Conservation (phyloP, 225 moss, liverwort and hornwort species). For the Sphagnum contortum region DNA sequence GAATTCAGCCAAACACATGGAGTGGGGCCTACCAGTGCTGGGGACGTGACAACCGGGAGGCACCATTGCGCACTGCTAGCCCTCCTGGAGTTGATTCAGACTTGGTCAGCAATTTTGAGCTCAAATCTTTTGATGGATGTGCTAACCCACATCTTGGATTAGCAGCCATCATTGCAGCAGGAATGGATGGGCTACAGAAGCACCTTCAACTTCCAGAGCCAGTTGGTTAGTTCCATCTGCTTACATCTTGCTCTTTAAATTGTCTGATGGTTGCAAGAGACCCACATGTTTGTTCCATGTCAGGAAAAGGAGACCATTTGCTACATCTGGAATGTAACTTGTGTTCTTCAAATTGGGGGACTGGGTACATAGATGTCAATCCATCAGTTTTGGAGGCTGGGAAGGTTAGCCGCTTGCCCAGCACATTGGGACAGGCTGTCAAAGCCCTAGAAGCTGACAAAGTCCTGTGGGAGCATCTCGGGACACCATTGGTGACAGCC, state of each 20-base stretch:
- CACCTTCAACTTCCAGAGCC: constrained; percentile 46
- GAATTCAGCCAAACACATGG: constrained; percentile 28
- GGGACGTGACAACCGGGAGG: constrained; percentile 83
- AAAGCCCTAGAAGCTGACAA: constrained; percentile 17
- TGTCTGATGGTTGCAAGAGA: no score
- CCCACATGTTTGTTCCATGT: no score
- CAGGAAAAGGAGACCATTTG: no score
- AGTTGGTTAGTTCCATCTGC: constrained; percentile 23
- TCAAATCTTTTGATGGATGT: constrained; percentile 78
- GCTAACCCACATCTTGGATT: constrained; percentile 75
- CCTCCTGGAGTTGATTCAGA: constrained; percentile 37
- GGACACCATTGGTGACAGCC: constrained; percentile 26
- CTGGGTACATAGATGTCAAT: constrained; percentile 18
- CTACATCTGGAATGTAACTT: no score
- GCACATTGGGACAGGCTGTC: constrained; percentile 17
- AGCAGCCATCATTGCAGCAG: constrained; percentile 65
- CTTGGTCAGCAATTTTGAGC: constrained; percentile 61
- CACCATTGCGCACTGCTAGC: constrained; percentile 63
- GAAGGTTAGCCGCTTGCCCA: constrained; percentile 18
- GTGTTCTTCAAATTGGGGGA: background rate
- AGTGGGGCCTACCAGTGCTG: constrained; percentile 86
- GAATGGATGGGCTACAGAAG: constrained; percentile 82
- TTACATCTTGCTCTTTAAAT: no score
- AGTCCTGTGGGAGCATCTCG: constrained; percentile 19
- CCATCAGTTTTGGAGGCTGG: constrained; percentile 20